Percentiles rank a stretch among this genome's conserved stretches.
These are phyloP conservation scores for Magnolia kwangsiensis DNA, from an alignment of 164 flowering plant genomes.

Conservation along the genomic window DNA sequence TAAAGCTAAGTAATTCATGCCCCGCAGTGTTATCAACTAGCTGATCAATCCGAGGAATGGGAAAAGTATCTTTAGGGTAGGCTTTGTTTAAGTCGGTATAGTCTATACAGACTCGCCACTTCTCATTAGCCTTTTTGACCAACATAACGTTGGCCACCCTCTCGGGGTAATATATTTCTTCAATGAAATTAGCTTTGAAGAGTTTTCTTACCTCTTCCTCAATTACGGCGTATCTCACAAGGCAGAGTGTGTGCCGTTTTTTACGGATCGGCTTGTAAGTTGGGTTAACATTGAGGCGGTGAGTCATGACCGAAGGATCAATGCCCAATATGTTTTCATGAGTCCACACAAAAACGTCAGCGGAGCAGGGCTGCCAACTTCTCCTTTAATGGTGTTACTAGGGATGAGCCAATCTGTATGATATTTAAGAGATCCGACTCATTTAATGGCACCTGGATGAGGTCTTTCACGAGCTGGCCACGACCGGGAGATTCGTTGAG, in stretches of 20 bases:
- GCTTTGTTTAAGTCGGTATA: too few relatives aligned
- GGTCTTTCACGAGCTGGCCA: too few relatives aligned
- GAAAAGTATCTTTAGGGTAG: neutral
- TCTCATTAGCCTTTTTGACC: neutral
- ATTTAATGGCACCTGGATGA: too few relatives aligned
- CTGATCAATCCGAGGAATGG: neutral
- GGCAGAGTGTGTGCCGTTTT: neutral
- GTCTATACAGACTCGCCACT: neutral
- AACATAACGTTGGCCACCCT: neutral
- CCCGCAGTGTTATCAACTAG: neutral
- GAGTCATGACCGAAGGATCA: neutral
- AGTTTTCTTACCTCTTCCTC: neutral
- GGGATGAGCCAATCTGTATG: too few relatives aligned
- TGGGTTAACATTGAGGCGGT: neutral
- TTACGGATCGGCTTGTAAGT: neutral
- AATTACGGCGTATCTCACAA: neutral
- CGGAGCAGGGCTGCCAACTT: neutral
- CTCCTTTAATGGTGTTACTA: too few relatives aligned
- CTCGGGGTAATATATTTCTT: neutral
- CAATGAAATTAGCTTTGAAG: neutral
- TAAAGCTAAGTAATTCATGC: neutral
- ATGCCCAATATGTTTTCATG: neutral
- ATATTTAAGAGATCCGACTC: too few relatives aligned
- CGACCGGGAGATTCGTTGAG: too few relatives aligned
- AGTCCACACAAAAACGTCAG: neutral